These are phyloP conservation scores for Coelastrella sp. DNA, from an alignment of 139 green algal genomes.

Conservation along the genomic window DNA sequence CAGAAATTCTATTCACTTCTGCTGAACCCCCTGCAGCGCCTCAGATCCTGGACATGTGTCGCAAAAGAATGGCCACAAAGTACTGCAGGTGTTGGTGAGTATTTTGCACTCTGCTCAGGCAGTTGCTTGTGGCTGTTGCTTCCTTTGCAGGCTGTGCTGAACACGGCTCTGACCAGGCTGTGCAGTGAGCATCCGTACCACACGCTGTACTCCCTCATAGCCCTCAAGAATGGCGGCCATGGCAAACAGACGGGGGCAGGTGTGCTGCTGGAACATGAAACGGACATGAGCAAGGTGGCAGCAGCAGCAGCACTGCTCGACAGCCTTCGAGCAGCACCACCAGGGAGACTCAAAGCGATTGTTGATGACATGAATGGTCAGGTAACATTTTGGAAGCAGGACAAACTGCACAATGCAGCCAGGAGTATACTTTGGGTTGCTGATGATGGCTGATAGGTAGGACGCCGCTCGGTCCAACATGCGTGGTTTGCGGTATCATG, in stretches of 20 bases:
- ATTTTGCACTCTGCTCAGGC: neutral
- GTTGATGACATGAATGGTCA: conserved; percentile 26
- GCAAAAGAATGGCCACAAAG: neutral
- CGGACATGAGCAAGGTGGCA: conserved; percentile 12
- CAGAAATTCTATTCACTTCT: no score
- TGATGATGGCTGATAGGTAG: no score
- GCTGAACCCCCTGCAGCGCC: no score
- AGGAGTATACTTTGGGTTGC: no score
- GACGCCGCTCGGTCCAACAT: no score
- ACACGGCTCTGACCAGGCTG: conserved; percentile 71
- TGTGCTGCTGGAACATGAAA: neutral
- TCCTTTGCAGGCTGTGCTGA: conserved; percentile 48
- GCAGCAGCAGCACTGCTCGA: conserved; percentile 23
- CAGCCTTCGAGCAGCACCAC: neutral
- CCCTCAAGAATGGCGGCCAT: conserved; percentile 72
- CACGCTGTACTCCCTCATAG: conserved; percentile 81
- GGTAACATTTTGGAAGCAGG: neutral
- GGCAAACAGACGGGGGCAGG: neutral
- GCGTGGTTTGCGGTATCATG: neutral
- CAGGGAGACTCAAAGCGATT: neutral
- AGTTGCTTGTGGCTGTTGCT: neutral
- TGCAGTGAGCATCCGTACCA: conserved; percentile 88
- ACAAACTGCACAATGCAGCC: no score
- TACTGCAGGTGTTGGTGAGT: neutral
- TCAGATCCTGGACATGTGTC: no score